These are phyloP conservation scores for Zygosaccharomyces bisporus DNA, from an alignment of 805 yeast genomes.

Conservation along the genomic window DNA sequence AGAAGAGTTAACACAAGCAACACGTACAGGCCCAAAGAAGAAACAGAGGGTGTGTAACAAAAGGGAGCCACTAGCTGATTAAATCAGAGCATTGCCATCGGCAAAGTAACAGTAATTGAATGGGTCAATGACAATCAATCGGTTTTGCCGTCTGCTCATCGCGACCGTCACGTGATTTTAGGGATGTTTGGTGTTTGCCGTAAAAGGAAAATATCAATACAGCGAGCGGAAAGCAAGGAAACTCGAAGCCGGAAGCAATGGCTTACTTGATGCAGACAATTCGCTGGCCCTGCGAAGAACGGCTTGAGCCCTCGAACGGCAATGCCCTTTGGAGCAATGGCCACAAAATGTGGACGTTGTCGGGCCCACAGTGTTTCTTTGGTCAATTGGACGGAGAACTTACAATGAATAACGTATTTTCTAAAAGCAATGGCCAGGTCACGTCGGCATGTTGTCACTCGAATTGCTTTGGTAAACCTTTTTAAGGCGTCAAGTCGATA, in stretches of 20 bases:
- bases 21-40: conserved; percentile 2
- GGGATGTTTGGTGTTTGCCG: neutral
- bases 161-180: neutral
- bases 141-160: neutral
- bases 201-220: neutral
- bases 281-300: neutral
- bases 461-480: neutral
- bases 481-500: neutral
- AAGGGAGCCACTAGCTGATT: neutral
- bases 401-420: neutral
- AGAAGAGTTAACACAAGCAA: too few species aligned
- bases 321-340: neutral
- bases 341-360: neutral
- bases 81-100: neutral
- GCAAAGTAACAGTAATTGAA: neutral
- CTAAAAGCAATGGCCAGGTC: neutral
- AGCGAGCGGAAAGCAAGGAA: neutral
- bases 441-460: neutral
- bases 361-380: neutral
- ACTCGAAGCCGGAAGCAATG: neutral
- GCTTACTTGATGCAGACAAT: neutral
- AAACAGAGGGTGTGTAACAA: conserved; percentile 2
- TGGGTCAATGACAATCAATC: neutral
- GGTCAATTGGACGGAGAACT: neutral
- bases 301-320: neutral